Percentiles rank a stretch among this genome's conserved stretches.
phyloP scores from a whole-genome alignment of 495 filamentous ascomycete genomes.

The Neurospora hispaniola region DNA sequence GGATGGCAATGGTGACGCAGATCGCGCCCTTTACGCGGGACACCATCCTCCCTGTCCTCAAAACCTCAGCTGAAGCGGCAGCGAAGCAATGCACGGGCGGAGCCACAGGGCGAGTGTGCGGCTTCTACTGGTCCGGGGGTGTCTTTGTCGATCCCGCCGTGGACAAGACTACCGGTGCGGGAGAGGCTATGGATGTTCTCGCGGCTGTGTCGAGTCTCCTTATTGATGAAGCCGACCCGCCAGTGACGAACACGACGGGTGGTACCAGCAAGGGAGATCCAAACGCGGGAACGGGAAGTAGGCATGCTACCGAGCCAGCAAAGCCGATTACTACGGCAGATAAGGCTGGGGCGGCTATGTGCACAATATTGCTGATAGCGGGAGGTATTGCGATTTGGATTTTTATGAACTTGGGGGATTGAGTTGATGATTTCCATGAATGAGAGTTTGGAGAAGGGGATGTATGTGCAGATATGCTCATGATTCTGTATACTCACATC shows the following conservation, averaged over 20 bases:
- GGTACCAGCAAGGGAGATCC: constrained; percentile 18
- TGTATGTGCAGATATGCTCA: background rate
- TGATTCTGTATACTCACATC: background rate
- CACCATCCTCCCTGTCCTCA: constrained; percentile 49
- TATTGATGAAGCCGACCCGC: constrained; percentile 16
- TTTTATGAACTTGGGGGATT: constrained; percentile 23
- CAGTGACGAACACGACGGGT: constrained; percentile 16
- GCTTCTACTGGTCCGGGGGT: constrained; percentile 35
- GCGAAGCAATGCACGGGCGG: constrained; percentile 58
- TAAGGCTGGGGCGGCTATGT: constrained; percentile 18
- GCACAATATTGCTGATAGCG: constrained; percentile 18
- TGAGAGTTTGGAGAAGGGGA: background rate
- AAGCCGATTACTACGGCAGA: constrained; percentile 16
- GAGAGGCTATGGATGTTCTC: constrained; percentile 60
- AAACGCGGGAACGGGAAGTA: constrained; percentile 8
- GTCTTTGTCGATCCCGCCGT: constrained; percentile 57
- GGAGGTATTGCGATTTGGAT: constrained; percentile 11
- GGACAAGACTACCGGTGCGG: constrained; percentile 50
- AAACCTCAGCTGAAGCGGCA: constrained; percentile 52
- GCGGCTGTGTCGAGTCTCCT: constrained; percentile 49
- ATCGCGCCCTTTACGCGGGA: constrained; percentile 54
- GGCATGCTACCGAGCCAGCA: background rate
- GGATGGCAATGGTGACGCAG: constrained; percentile 64
- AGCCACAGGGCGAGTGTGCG: constrained; percentile 44
- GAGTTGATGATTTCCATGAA: background rate